Evolutionary conservation across 148 eudicot genomes (phyloP), one percentile per base, ranked within the genome.

Genomic region (Diospyros lotus): DNA sequence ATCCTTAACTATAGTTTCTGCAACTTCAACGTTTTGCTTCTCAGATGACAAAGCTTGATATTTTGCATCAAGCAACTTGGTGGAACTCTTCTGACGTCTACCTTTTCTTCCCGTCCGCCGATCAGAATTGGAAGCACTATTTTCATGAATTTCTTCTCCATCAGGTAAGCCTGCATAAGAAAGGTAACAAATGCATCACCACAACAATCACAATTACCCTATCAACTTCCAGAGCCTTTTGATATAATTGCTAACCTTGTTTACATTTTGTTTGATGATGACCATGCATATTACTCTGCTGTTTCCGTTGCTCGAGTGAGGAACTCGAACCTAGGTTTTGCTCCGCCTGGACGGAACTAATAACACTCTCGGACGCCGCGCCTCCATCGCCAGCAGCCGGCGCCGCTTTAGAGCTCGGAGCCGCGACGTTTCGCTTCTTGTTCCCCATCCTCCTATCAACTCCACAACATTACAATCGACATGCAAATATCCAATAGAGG

Each of bases 101-200:
- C 91, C 81, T 86, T 80, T 93, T 80, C 91, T 86, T 76, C 84
- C 91, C 68, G 81, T 60, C 75, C 80, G 87, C 13, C 76, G 86
- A 11, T 85, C 94, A 38, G 77, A 75, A 77, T 78, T 72, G 55
- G 79, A 77, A 77, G 52, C 75, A 72, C 76, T 87, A 81, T 80
- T 81, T 72, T 82, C 81, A 45, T 77, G 56, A 77, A 78, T 75
- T 46, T 72, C 28, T 28, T 28, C 86, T 66, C 79, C 85, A 72
- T 83, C 76, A 44, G 79, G 56, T 64, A 82, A 80, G 60, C 86
- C 96, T 95, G 80, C 62, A 83, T 62, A 78, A 77, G 66, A 65
- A 66, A 69, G 41, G 48, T 38, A 13, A 53, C 40, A 39, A 76
- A 54, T 3, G 6, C 4, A 42, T 62, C 2, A 17, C 48, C 44